Percentiles rank a stretch among this genome's conserved stretches.
phyloP scores from a whole-genome alignment of 2,329 filamentous ascomycete genomes.

The Coniella lustricola region DNA sequence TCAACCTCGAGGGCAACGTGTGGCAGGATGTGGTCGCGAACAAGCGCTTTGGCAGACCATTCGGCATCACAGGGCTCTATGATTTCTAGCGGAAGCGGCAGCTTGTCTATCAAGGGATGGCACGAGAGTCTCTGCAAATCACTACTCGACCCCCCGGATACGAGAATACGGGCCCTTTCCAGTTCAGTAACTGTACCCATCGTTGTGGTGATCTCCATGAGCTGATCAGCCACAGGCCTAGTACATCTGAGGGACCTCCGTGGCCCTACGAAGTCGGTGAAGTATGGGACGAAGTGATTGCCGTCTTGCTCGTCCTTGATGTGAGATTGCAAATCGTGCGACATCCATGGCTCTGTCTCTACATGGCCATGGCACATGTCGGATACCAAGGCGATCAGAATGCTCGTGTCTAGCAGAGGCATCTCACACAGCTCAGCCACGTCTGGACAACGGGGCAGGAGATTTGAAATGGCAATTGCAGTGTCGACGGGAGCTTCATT shows the following conservation, averaged over 20 bases:
- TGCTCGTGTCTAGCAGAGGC: constrained; percentile 60
- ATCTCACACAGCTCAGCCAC: constrained; percentile 24
- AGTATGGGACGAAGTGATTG: constrained; percentile 43
- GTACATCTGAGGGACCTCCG: constrained; percentile 58
- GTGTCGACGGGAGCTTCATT: constrained; percentile 16
- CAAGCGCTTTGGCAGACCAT: neutral
- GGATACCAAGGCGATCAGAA: constrained; percentile 65
- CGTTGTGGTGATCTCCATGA: constrained; percentile 57
- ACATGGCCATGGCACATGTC: constrained; percentile 58
- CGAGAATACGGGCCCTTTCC: constrained; percentile 49
- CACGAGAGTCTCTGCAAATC: constrained; percentile 10
- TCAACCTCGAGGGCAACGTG: constrained; percentile 8
- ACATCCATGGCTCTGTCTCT: constrained; percentile 33
- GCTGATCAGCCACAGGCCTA: constrained; percentile 54
- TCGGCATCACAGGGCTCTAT: neutral
- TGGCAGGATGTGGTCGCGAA: constrained; percentile 5
- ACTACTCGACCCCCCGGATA: constrained; percentile 24
- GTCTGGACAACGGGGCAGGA: constrained; percentile 17
- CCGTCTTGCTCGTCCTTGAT: constrained; percentile 58
- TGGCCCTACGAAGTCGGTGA: constrained; percentile 56
- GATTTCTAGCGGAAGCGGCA: constrained; percentile 11
- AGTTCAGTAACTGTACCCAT: constrained; percentile 58
- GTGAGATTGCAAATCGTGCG: constrained; percentile 55
- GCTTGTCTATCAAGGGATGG: constrained; percentile 7
- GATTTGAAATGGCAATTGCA: constrained; percentile 18